A percentile compares a stretch with the other conserved stretches of the same genome.
These are phyloP conservation scores for Populus hybrid DNA, from an alignment of 441 rosid genomes.

Conservation along the genomic window DNA sequence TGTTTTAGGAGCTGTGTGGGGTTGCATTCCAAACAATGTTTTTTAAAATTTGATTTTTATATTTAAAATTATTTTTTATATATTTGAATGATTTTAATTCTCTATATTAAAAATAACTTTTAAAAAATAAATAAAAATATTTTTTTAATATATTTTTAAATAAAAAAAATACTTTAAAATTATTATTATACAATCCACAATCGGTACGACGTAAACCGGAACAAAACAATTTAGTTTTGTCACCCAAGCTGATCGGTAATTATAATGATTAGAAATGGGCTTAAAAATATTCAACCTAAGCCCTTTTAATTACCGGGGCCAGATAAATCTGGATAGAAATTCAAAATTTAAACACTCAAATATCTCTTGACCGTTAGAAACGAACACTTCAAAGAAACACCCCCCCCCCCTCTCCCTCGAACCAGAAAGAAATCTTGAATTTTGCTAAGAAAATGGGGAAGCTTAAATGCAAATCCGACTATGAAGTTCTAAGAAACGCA, in stretches of 20 bases:
- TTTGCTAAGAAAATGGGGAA: conserved; percentile 24
- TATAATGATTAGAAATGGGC: neutral
- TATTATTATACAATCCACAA: no score
- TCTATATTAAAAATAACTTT: no score
- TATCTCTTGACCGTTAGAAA: neutral
- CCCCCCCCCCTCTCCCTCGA: neutral
- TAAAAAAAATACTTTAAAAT: no score
- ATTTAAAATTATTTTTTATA: no score
- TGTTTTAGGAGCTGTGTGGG: no score
- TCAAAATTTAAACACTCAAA: neutral
- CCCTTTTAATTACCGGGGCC: neutral
- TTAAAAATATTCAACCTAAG: neutral
- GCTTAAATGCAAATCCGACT: conserved; percentile 20
- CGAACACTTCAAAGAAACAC: neutral
- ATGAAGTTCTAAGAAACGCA: conserved; percentile 33
- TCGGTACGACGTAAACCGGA: no score
- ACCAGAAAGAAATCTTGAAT: neutral
- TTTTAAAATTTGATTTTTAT: no score
- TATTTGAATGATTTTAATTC: no score
- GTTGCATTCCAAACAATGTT: no score
- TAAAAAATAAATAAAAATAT: no score
- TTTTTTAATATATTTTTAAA: no score
- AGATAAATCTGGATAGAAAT: neutral
- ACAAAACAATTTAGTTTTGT: no score
- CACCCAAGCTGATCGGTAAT: neutral